A percentile compares a stretch with the other conserved stretches of the same genome.
These are phyloP conservation scores for Isabelozyma gotoi DNA, from an alignment of 805 yeast species.

Conservation along the genomic window DNA sequence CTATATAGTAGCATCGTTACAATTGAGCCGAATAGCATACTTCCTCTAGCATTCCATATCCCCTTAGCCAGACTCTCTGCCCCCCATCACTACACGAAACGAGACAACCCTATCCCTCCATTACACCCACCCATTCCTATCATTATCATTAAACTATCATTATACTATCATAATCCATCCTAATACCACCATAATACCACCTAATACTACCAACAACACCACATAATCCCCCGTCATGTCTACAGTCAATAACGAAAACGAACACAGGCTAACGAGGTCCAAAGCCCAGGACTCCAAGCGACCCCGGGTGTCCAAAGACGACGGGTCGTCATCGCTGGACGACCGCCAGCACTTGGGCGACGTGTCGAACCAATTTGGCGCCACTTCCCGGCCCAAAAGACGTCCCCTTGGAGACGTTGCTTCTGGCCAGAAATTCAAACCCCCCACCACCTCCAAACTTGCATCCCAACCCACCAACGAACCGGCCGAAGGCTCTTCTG, in stretches of 20 bases:
- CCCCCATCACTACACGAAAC: too few relatives aligned
- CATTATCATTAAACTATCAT: too few relatives aligned
- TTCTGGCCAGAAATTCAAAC: conserved; percentile 3
- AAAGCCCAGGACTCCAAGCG: conserved; percentile 11
- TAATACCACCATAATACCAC: too few relatives aligned
- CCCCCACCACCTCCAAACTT: not conserved
- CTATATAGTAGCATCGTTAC: too few relatives aligned
- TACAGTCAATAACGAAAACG: conserved; percentile 39
- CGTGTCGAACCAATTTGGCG: conserved; percentile 36
- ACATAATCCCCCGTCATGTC: too few relatives aligned
- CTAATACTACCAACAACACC: too few relatives aligned
- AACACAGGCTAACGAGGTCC: conserved; percentile 33
- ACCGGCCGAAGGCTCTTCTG: not conserved
- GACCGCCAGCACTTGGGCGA: conserved; percentile 35
- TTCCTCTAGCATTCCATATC: too few relatives aligned
- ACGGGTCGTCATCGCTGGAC: not conserved
- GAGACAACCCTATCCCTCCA: too few relatives aligned
- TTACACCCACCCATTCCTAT: too few relatives aligned
- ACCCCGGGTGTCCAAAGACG: not conserved
- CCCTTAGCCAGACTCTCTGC: too few relatives aligned
- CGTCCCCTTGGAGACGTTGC: not conserved
- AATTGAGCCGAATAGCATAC: too few relatives aligned
- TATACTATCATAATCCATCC: too few relatives aligned
- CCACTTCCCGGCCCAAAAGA: conserved; percentile 2
- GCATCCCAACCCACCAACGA: not conserved